These are phyloP conservation scores for Isochrysis galbana DNA, from an alignment of 78 protist species.

Conservation along the genomic window DNA sequence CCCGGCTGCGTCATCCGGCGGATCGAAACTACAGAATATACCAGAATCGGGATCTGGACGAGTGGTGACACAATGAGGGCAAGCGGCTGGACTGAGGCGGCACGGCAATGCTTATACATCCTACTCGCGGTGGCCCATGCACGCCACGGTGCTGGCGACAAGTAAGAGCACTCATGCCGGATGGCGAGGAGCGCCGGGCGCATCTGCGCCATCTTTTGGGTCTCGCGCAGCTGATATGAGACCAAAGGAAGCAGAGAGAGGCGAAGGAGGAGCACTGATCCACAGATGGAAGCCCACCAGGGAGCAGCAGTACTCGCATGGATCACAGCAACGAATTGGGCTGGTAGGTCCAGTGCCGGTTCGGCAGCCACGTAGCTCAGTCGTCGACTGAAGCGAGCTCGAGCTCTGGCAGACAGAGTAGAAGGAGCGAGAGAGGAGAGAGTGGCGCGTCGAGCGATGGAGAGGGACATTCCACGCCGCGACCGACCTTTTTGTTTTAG, in stretches of 20 bases:
- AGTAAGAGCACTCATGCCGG: background rate
- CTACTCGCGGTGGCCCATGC: background rate
- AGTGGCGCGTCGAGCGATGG: no score
- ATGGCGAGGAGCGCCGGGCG: background rate
- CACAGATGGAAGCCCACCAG: background rate
- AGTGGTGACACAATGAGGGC: background rate
- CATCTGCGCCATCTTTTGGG: background rate
- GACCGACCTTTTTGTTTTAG: no score
- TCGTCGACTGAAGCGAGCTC: no score
- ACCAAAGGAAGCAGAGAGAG: background rate
- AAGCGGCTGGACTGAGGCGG: background rate
- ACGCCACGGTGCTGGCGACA: background rate
- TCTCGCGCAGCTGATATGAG: background rate
- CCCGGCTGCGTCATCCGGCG: no score
- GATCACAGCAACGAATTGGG: background rate
- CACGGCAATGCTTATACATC: background rate
- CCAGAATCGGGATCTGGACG: background rate
- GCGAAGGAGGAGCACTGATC: background rate
- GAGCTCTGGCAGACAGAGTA: no score
- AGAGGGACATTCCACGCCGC: no score
- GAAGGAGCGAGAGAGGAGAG: no score
- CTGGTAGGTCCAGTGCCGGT: background rate
- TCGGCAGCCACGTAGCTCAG: no score
- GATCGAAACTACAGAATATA: background rate
- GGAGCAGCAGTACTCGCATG: background rate